These are phyloP conservation scores for Aotearoamyces nothofagi DNA, from an alignment of 2,329 filamentous ascomycete species.

Conservation along the genomic window DNA sequence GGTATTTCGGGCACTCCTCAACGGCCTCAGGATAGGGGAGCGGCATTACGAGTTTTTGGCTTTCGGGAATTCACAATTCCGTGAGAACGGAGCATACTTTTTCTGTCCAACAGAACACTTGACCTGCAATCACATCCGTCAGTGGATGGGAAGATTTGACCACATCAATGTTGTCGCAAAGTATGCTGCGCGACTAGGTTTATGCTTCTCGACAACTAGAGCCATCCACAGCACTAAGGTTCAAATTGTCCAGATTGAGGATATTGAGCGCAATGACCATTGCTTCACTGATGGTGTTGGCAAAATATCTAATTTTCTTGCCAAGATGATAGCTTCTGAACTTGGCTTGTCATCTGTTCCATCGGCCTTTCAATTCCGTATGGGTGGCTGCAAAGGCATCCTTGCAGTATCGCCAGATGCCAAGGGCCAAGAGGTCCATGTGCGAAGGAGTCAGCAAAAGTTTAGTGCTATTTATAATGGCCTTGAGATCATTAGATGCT, in stretches of 20 bases:
- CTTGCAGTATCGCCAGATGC: slow-evolving; percentile 60
- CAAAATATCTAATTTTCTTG: slow-evolving; percentile 70
- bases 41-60: slow-evolving; percentile 80
- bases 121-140: slow-evolving; percentile 61
- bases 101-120: slow-evolving; percentile 58
- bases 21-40: slow-evolving; percentile 73
- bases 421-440: slow-evolving; percentile 52
- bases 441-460: slow-evolving; percentile 78
- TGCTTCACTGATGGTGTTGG: slow-evolving; percentile 88
- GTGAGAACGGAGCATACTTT: slow-evolving; percentile 86
- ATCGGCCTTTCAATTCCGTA: slow-evolving; percentile 80
- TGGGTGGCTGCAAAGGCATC: slow-evolving; percentile 87
- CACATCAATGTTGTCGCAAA: slow-evolving; percentile 79
- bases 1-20: slow-evolving; percentile 52
- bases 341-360: slow-evolving; percentile 50
- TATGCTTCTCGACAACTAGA: slow-evolving; percentile 89
- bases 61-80: slow-evolving; percentile 88
- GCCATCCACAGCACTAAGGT: slow-evolving; percentile 50
- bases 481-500: slow-evolving; percentile 75
- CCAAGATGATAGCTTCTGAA: slow-evolving; percentile 57
- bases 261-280: slow-evolving; percentile 53
- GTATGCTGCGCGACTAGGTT: slow-evolving; percentile 75
- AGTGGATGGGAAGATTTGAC: slow-evolving; percentile 75
- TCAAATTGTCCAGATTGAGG: slow-evolving; percentile 41
- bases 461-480: slow-evolving; percentile 57